Conservation (phyloP, 176 grass and related monocot genomes). For the Themeda triandra region DNA sequence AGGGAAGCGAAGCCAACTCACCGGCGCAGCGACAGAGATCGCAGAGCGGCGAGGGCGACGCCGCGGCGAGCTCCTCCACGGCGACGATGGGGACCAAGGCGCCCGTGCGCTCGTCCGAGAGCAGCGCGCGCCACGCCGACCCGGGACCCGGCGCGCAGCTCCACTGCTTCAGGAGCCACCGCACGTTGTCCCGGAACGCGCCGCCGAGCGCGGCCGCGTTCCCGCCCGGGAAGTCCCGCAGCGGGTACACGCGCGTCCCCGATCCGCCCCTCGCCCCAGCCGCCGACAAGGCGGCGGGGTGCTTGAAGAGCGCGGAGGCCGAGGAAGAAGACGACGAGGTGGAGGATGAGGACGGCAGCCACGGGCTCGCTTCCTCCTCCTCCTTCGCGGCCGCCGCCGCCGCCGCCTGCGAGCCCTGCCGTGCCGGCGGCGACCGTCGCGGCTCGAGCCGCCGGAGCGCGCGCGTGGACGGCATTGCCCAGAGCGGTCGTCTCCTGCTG, state of each 20-base stretch:
- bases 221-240: conserved; percentile 57
- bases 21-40: conserved; percentile 61
- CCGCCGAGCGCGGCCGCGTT: conserved; percentile 45
- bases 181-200: conserved; percentile 72
- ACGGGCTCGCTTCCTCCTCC: neutral
- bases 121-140: conserved; percentile 50
- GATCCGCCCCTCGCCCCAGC: conserved; percentile 14
- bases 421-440: neutral
- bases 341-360: neutral
- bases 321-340: conserved; percentile 16
- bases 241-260: conserved; percentile 43
- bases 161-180: conserved; percentile 53
- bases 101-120: conserved; percentile 53
- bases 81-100: conserved; percentile 48
- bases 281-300: neutral
- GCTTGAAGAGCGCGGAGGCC: neutral
- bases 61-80: conserved; percentile 55
- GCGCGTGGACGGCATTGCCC: conserved; percentile 55
- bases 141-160: neutral
- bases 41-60: conserved; percentile 53
- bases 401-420: neutral
- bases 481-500: neutral
- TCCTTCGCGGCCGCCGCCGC: neutral
- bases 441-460: conserved; percentile 32
- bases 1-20: conserved; percentile 24